Evolutionary conservation across 129 eudicot genomes (phyloP), one percentile per base, ranked within the genome.

Genomic region (Logfia minima): DNA sequence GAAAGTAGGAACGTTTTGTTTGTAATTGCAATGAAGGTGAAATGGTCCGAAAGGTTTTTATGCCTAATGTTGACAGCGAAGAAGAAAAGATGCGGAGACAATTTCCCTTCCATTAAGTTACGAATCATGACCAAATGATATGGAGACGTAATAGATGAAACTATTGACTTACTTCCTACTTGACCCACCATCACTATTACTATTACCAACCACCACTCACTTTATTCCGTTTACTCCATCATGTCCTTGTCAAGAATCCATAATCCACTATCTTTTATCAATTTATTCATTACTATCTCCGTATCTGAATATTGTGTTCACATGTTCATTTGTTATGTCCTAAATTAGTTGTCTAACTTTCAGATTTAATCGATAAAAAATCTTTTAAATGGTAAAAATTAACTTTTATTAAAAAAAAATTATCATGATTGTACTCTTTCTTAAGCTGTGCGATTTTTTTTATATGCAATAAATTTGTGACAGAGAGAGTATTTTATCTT

Each of bases 71-170:
- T 28, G 81, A 77, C 61, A 77, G 62, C 14, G 48, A 64, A 64
- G 63, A 58, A 63, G 3, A 63, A 73, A 66, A 76, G 80, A 77
- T 77, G 74, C 80, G 2, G 55, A 77, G 34, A 77, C 56, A 77
- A 51, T 66, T 77, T 37, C 5, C 24, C 37, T 66, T 52, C 39
- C 75, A 77, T 77, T 67, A 77, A 67, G 68, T 23, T 67, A 67
- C 75, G 81, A 66, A 67, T 77, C 75, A 77, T 77, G 58, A 77
- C 74, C 75, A 77, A 77, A 77, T 77, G 22, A 77, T 53, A 77
- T 53, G 59, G 81, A 77, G 81, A 77, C 81, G 81, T 77, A 77
- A 77, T 77, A 75, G 58, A 77, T 77, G 75, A 37, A 66, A 14
- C 74, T 41, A 77, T 77, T 67, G 81, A 77, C 74, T 9, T 5